phyloP scores from a whole-genome alignment of 768 basidiomycete species.

The Auricularia cornea region DNA sequence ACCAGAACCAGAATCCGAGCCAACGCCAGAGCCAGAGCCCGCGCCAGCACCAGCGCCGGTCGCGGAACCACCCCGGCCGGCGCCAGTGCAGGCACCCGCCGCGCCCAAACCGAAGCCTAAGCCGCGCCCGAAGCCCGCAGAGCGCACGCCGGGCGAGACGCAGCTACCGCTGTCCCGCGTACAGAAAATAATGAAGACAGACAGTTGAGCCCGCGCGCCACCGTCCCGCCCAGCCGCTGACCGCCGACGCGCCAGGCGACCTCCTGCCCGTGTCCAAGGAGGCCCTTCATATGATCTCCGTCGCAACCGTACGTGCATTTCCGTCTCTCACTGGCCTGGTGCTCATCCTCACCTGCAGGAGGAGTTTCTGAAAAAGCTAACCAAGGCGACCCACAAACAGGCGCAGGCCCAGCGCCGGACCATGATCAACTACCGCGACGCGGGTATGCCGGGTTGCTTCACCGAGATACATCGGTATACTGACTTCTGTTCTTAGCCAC shows the following conservation, averaged over 20 bases:
- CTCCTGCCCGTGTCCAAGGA: slow-evolving; percentile 64
- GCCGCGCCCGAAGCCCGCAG: slow-evolving; percentile 10
- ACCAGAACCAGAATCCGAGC: slow-evolving; percentile 44
- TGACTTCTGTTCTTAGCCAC: slow-evolving; percentile 33
- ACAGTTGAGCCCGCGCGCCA: slow-evolving; percentile 39
- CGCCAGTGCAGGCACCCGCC: not conserved
- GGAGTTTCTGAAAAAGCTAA: slow-evolving; percentile 74
- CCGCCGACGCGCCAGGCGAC: slow-evolving; percentile 32
- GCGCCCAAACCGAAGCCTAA: slow-evolving; percentile 6
- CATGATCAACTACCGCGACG: slow-evolving; percentile 59
- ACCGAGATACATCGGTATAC: not conserved
- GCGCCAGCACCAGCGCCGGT: not conserved
- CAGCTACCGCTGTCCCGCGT: slow-evolving; percentile 57
- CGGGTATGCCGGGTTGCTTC: slow-evolving; percentile 45
- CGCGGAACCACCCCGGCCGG: not conserved
- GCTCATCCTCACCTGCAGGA: slow-evolving; percentile 41
- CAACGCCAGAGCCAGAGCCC: slow-evolving; percentile 14
- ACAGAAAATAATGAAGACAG: slow-evolving; percentile 72
- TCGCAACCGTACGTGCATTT: slow-evolving; percentile 55
- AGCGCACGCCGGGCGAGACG: slow-evolving; percentile 56
- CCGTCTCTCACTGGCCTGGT: slow-evolving; percentile 1
- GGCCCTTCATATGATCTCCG: slow-evolving; percentile 61
- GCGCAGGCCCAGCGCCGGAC: slow-evolving; percentile 52
- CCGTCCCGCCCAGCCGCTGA: slow-evolving; percentile 8
- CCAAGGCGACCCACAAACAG: slow-evolving; percentile 58